Base-by-base conservation (phyloP, 495 filamentous ascomycete species). In the Xylaria curta region DNA sequence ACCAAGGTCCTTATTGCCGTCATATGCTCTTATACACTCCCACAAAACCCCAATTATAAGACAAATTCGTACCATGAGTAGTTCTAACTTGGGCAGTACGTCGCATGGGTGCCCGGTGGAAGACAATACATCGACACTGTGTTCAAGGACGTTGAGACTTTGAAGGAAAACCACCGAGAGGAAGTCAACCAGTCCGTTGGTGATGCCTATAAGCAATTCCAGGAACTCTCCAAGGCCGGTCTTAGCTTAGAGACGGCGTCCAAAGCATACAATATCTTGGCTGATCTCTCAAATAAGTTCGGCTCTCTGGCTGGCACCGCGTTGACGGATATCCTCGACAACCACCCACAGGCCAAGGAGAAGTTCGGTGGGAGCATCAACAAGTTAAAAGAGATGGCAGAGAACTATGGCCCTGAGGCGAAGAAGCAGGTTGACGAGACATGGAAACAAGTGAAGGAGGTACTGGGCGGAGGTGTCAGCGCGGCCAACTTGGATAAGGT, bases 341-440 rank as follows among this genome's bases (percentile, higher is more conserved):
- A 91, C 71, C 91, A 92, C 73, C 91, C 91, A 1, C 73, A 89
- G 73, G 72, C 92, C 13, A 90, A 91, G 81, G 86, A 92, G 76
- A 87, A 89, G 81, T 77, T 93, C 38, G 90, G 90, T n/a, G 87
- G 85, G 5, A 86, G 86, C 60, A 79, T 88, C 46, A 83, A 90
- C 44, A 84, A 90, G 77, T 77, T 92, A 54, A 91, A 90, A 82
- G 76, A 89, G 72, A 84, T 91, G 81, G 89, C 87, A 38, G 85
- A 91, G 38, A 76, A 86, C 28, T 89, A 89, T 75, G 91, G 91
- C 0, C 90, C 90, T 0, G 87, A 92, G 73, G 90, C 89, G 0
- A 90, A 90, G 82, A 89, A 91, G 82, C 83, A 91, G 78, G 84
- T 90, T 7, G 88, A 92, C 60, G 81, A 89, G 81, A 91, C 89